Evolutionary conservation across 106 monocot species (phyloP).

Genomic region (Hemerocallis citrina): DNA sequence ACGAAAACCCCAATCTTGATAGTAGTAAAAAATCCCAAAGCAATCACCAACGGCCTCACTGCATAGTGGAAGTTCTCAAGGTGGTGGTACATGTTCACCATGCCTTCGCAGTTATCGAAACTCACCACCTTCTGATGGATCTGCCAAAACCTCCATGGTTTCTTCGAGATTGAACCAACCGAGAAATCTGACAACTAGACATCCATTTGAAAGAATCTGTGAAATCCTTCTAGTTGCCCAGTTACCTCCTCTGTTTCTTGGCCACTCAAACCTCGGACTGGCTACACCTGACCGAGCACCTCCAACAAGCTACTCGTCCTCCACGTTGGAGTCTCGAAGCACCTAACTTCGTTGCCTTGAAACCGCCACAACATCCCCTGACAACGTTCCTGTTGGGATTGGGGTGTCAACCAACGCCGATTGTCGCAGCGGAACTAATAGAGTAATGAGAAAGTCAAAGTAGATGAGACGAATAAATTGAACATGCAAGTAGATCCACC

Average conservation of each 20-base stretch:
- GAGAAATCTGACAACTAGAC: constrained; percentile 64
- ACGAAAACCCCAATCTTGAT: constrained; percentile 45
- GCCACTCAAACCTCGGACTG: constrained; percentile 60
- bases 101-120: constrained; percentile 49
- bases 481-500: no score
- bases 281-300: no score
- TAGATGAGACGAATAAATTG: no score
- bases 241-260: constrained; percentile 17
- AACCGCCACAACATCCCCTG: no score
- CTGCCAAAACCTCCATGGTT: constrained; percentile 28
- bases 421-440: no score
- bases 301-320: no score
- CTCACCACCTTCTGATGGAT: constrained; percentile 61
- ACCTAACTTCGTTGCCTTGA: no score
- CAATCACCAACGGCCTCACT: constrained; percentile 69
- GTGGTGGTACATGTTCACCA: constrained; percentile 71
- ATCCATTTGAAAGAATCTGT: constrained; percentile 64
- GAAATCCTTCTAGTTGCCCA: constrained; percentile 51
- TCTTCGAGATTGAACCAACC: constrained; percentile 47
- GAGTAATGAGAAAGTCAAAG: no score
- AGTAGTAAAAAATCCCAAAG: constrained; percentile 47
- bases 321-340: no score
- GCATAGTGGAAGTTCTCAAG: constrained; percentile 83
- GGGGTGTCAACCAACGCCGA: no score
- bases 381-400: no score